Evolutionary conservation across 805 yeast species (phyloP).

Genomic region (Sugiyamaella chiloensis): DNA sequence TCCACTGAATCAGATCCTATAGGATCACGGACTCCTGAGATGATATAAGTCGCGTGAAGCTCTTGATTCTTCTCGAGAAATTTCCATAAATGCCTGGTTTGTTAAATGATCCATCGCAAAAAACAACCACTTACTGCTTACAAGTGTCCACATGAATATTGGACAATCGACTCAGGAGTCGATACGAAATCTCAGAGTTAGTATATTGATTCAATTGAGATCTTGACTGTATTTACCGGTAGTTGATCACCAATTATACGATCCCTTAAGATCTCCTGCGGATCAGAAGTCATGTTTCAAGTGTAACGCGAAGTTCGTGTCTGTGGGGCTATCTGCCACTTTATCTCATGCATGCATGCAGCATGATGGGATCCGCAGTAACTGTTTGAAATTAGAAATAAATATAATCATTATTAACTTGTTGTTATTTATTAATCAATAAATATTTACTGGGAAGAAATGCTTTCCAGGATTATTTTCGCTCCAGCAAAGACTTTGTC

Average conservation of each 20-base stretch:
- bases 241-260: constrained; percentile 12
- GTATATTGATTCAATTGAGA: not conserved
- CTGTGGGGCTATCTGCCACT: no score
- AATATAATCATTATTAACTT: no score
- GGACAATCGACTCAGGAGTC: constrained; percentile 20
- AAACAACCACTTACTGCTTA: constrained; percentile 17
- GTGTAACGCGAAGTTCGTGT: no score
- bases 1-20: not conserved
- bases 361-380: no score
- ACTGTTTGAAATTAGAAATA: no score
- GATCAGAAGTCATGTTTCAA: not conserved
- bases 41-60: constrained; percentile 17
- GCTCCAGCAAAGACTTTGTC: not conserved
- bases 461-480: not conserved
- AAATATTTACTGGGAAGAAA: not conserved
- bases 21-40: constrained; percentile 12
- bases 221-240: not conserved
- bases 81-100: constrained; percentile 15
- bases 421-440: no score
- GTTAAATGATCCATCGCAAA: not conserved
- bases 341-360: no score
- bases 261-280: constrained; percentile 11
- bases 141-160: constrained; percentile 21
- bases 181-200: constrained; percentile 17
- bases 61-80: constrained; percentile 17